Evolutionary conservation across 2,329 filamentous ascomycete species (phyloP), one percentile per base, ranked within the genome.

Genomic region (Talaromyces sp.): DNA sequence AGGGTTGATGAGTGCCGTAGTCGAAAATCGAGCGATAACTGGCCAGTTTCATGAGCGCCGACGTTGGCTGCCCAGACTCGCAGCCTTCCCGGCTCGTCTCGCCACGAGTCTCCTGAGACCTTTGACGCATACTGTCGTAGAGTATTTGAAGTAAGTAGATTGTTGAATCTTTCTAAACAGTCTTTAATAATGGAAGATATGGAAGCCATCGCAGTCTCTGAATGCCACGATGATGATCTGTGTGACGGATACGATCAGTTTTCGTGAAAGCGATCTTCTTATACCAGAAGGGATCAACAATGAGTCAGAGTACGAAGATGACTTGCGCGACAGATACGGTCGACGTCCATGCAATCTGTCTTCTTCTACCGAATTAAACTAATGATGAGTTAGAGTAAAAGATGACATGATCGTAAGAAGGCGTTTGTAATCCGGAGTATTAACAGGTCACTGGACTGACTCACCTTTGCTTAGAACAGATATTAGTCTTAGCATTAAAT

Each of bases 1-100:
- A 60, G 8, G 27, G 31, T 60, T 10, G 58, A 60, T 17, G 40
- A 27, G 43, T 47, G 25, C 7, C 58, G 38, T 22, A 60, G 22
- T 34, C 38, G 36, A 29, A 31, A 47, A 7, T 60, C 38, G 22
- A 60, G 58, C 13, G 40, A 60, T 10, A 38, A 47, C 25, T 19
- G 15, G 15, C 25, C 27, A n/a, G n/a, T 27, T 13, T 60, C 2
- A 31, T 47, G 38, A 10, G 58, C 25, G 7, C 58, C 58, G 43
- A 49, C 43, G 25, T 49, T 61, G 5, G 17, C 43, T 27, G 58
- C 40, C 58, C 45, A 61, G 11, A 61, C 58, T 49, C 58, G 27
- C 17, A 61, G 31, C 10, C 58, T 27, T n/a, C 43, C 43, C 1
- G 25, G 29, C 15, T 61, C 58, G 11, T 61, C 58, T 25, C 15